Evolutionary conservation across 2,329 filamentous ascomycete species (phyloP).

Genomic region (Colletotrichum liaoningense): DNA sequence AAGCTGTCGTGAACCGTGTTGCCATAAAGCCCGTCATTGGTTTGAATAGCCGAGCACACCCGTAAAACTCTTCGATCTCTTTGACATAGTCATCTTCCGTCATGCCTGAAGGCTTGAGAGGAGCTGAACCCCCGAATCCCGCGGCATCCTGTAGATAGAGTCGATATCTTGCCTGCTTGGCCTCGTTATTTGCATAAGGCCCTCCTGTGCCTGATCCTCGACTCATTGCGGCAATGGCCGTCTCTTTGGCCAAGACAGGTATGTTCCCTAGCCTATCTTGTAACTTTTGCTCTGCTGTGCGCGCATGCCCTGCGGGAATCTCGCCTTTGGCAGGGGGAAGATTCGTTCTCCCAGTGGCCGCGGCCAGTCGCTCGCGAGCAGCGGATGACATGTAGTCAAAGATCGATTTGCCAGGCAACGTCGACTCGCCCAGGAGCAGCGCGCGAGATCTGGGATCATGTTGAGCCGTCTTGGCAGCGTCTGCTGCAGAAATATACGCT

Average conservation of each 20-base stretch:
- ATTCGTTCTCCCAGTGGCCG: slow-evolving; percentile 79
- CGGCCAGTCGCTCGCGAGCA: slow-evolving; percentile 80
- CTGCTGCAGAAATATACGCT: slow-evolving; percentile 74
- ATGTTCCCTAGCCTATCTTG: slow-evolving; percentile 69
- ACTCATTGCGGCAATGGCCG: slow-evolving; percentile 75
- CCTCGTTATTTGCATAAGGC: slow-evolving; percentile 86
- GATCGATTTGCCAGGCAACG: slow-evolving; percentile 90
- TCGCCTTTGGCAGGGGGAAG: slow-evolving; percentile 84
- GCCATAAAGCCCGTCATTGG: slow-evolving; percentile 95
- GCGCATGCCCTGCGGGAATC: slow-evolving; percentile 72
- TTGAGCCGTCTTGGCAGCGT: slow-evolving; percentile 81
- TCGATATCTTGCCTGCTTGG: slow-evolving; percentile 84
- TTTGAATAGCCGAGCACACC: slow-evolving; percentile 80
- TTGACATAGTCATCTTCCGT: slow-evolving; percentile 80
- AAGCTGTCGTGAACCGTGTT: slow-evolving; percentile 85
- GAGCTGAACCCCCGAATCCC: slow-evolving; percentile 68
- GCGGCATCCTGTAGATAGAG: slow-evolving; percentile 83
- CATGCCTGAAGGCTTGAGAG: slow-evolving; percentile 55
- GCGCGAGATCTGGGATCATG: slow-evolving; percentile 83
- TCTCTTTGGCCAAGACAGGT: slow-evolving; percentile 73
- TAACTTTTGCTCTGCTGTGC: slow-evolving; percentile 72
- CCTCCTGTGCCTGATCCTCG: slow-evolving; percentile 74
- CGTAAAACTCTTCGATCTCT: slow-evolving; percentile 81
- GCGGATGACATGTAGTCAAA: slow-evolving; percentile 91
- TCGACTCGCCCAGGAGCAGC: slow-evolving; percentile 76